Base-by-base conservation (phyloP, 257 asterid genomes). In the Striga asiatica region DNA sequence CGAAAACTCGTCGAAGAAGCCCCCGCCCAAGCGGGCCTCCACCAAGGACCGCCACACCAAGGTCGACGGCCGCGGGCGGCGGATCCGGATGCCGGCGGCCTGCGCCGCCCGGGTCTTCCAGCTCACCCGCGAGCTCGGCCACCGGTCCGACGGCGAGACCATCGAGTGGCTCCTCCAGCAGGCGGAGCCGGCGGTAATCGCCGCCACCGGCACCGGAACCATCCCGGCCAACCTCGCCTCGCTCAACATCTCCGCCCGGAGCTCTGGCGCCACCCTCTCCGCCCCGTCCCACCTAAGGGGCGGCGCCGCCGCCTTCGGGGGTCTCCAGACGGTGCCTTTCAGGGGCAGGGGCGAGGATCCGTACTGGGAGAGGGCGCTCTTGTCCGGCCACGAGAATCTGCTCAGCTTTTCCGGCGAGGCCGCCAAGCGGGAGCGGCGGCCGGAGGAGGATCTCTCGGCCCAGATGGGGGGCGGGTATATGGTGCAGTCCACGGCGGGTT, bases 161-260 rank as follows among this genome's bases (percentile, higher is more conserved):
- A 50, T 75, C 3, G 75, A 75, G 56, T 84, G 95, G 95, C 67
- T 85, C 27, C 79, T 85, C 2, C 94, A 81, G 54, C 92, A 87
- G 67, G 96, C 96, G 14, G 96, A 87, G 74, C 96, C 96, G 3
- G 51, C 96, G 1, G 94, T 87, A 28, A 68, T 83, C 31, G 96
- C 96, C 39, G 94, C 96, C 71, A 88, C 96, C 0, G 94, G 94
- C 0, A 81, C 94, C 12, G 96, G 96, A 7, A 87, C 94, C 0
- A 87, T 87, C n/a, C 94, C 96, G 8, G 94, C 96, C 0, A 87
- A 87, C 24, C 81, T 81, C 35, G 62, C 78, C 0, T 78, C 96
- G 0, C 81, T 87, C 2, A 87, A 87, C 7, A 71, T 87, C 12
- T 81, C 96, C 0, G 64, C 67, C 8, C 20, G 94, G 23, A 81